phyloP scores from a whole-genome alignment of 192 early-diverging fungal genomes.

The Coemansia sp. region DNA sequence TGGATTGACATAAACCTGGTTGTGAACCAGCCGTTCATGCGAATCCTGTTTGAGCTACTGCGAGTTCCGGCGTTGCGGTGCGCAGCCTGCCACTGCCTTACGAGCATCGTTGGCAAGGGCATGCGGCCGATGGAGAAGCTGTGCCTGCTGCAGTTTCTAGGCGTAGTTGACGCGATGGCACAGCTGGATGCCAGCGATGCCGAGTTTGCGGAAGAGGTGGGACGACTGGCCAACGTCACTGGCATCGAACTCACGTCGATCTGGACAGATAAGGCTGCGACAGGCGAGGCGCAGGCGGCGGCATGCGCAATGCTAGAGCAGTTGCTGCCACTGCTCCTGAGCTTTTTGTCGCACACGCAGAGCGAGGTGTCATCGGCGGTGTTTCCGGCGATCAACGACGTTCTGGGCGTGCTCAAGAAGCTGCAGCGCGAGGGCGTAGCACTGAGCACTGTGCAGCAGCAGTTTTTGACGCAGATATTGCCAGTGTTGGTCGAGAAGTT shows the following conservation, averaged over 20 bases:
- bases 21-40: conserved; percentile 78
- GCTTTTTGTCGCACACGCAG: conserved; percentile 77
- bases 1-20: conserved; percentile 96
- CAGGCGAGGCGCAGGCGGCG: conserved; percentile 40
- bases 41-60: conserved; percentile 73
- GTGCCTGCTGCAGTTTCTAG: conserved; percentile 73
- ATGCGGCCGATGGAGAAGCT: conserved; percentile 92
- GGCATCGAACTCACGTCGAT: conserved; percentile 43
- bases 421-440: conserved; percentile 39
- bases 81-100: conserved; percentile 79
- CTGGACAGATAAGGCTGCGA: conserved; percentile 39
- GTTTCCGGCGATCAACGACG: conserved; percentile 74
- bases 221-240: conserved; percentile 44
- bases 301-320: conserved; percentile 70
- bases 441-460: conserved; percentile 27
- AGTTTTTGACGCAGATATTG: conserved; percentile 38
- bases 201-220: conserved; percentile 49
- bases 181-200: conserved; percentile 38
- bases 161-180: conserved; percentile 33
- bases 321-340: conserved; percentile 75
- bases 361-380: conserved; percentile 79
- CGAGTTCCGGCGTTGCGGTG: conserved; percentile 60
- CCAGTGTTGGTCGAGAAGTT: conserved; percentile 77
- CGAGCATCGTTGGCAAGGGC: conserved; percentile 85
- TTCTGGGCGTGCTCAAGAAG: conserved; percentile 65